phyloP scores from a whole-genome alignment of 2,329 filamentous ascomycete genomes.

The Colletotrichum spinosum region DNA sequence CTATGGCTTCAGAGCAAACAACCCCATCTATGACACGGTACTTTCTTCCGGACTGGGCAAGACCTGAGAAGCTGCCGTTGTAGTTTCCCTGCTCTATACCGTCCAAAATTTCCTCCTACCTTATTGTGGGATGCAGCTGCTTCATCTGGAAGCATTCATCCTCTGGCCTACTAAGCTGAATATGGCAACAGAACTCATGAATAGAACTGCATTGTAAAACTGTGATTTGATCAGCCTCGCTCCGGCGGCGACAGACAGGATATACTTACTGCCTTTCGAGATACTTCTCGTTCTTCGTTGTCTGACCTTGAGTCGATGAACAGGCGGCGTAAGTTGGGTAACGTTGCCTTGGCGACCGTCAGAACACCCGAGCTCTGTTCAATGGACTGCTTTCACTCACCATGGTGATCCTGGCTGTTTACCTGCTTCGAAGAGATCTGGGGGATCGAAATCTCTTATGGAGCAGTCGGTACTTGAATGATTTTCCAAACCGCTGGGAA shows the following conservation, averaged over 20 bases:
- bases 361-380: constrained; percentile 3
- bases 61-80: no score
- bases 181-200: constrained; percentile 94
- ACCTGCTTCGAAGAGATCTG: no score
- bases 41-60: no score
- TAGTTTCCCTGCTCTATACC: no score
- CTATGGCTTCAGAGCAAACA: no score
- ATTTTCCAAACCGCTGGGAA: no score
- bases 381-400: constrained; percentile 11
- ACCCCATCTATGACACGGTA: no score
- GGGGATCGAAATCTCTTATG: no score
- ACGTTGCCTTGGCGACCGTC: constrained; percentile 70
- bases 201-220: constrained; percentile 98
- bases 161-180: constrained; percentile 94
- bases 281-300: constrained; percentile 93
- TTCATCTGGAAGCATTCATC: constrained; percentile 67
- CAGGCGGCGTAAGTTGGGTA: constrained; percentile 94
- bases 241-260: constrained; percentile 7
- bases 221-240: constrained; percentile 49
- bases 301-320: constrained; percentile 96
- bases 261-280: constrained; percentile 83
- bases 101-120: no score
- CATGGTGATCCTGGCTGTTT: constrained; percentile 25
- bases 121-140: not conserved
- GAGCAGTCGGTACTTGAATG: no score